A percentile compares a stretch with the other conserved stretches of the same genome.
Evolutionary conservation across 1,139 yeast species (phyloP).

Genomic region (Yamadazyma epiphylla): DNA sequence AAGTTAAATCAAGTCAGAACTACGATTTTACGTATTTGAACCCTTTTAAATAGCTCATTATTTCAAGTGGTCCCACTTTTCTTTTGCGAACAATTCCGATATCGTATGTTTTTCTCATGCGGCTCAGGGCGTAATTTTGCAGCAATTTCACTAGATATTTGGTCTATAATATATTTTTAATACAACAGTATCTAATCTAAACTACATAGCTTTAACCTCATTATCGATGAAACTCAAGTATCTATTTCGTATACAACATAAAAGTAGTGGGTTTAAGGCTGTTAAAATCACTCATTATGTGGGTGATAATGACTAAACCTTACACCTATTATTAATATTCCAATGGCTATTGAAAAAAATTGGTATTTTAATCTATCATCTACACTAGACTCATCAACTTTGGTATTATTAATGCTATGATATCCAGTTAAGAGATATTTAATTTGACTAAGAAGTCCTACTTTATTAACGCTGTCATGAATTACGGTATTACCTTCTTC

Average conservation of each 20-base stretch:
- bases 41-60: not conserved
- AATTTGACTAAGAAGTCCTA: conserved; percentile 34
- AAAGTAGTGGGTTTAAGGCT: no score
- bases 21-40: no score
- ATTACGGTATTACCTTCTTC: conserved; percentile 10
- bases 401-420: conserved; percentile 16
- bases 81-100: conserved; percentile 3
- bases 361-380: conserved; percentile 43
- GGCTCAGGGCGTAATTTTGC: not conserved
- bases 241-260: no score
- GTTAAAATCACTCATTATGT: no score
- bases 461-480: conserved; percentile 9
- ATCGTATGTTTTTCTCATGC: conserved; percentile 1
- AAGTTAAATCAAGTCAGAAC: no score
- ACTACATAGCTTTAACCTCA: no score
- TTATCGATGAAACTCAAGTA: no score
- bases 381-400: conserved; percentile 22
- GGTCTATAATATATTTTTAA: no score
- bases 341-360: conserved; percentile 42
- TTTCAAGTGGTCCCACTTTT: conserved; percentile 14
- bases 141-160: no score
- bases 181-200: no score
- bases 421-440: conserved; percentile 35
- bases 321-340: conserved; percentile 40
- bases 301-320: conserved; percentile 28